Conservation (phyloP, 306 rosid species). For the Crotalaria pallida region DNA sequence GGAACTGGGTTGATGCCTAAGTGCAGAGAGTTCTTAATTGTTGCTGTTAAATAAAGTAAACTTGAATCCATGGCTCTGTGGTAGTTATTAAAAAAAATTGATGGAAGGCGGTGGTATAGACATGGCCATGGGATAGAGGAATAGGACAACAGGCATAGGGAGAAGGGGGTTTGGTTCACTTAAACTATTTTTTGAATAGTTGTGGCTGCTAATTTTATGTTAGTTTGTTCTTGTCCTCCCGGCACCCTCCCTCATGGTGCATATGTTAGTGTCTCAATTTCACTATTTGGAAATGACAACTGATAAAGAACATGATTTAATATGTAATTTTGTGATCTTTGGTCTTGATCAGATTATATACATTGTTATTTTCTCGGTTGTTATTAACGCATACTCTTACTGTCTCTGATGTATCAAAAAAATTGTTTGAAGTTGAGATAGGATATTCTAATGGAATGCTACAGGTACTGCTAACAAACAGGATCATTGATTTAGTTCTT, state of each 20-base stretch:
- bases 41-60: neutral
- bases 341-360: slow-evolving; percentile 1
- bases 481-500: too few species aligned
- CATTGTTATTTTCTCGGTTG: neutral
- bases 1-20: neutral
- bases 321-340: neutral
- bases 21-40: neutral
- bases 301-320: slow-evolving; percentile 1
- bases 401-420: neutral
- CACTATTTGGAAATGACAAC: neutral
- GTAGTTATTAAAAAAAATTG: neutral
- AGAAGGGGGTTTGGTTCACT: neutral
- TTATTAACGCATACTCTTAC: neutral
- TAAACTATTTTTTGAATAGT: neutral
- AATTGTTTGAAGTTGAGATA: neutral
- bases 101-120: neutral
- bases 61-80: neutral
- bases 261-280: neutral
- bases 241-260: neutral
- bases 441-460: neutral
- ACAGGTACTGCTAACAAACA: neutral
- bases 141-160: neutral
- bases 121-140: neutral
- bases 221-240: neutral
- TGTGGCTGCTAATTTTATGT: neutral